Base-by-base conservation (phyloP, 2,329 filamentous ascomycete species). In the Colletotrichum lentis region DNA sequence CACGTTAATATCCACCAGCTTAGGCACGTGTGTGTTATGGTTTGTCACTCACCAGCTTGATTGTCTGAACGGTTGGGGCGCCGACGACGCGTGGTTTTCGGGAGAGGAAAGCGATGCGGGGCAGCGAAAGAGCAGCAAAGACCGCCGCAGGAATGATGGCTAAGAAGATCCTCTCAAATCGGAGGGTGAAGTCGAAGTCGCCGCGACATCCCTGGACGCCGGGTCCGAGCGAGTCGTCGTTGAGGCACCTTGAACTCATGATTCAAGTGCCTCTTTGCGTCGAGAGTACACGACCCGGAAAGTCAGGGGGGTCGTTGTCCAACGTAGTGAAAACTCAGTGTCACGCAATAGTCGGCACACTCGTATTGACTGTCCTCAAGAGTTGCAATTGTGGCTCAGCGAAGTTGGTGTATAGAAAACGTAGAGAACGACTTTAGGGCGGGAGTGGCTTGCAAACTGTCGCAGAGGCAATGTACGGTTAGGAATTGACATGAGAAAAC, bases 101-200 rank as follows among this genome's bases (percentile, higher is more conserved):
- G 3, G 69, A 46, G 4, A 80, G 69, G 5, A 74, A 70, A 1
- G 74, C 64, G 10, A 76, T 70, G 1, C 79, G 73, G 27, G 76
- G 73, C 55, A 78, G 55, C 0, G 76, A 76, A 0, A 78, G 54
- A 2, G 76, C 68, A 12, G 79, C 66, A 52, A 81, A 80, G 0
- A 80, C 55, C 4, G 75, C 68, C 1, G 79, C 72, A 0, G 81
- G 81, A 3, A 79, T 70, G 5, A 82, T 71, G 8, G 76, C 75
- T 20, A 83, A 77, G 53, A 82, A 76, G 14, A 81, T 72, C 54
- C 78, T 76, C 71, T 83, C 80, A 43, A 83, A 83, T 10, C 75
- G 76, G 61, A 83, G 73, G 4, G 80, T 83, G 46, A 82, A 82
- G 69, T 82, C 80, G 63, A 83, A 83, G 67, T 80, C 76, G 61